Evolutionary conservation across 75 land plant genomes (phyloP), one percentile per base, ranked within the genome.

Genomic region (Selaginella moellendorffii): DNA sequence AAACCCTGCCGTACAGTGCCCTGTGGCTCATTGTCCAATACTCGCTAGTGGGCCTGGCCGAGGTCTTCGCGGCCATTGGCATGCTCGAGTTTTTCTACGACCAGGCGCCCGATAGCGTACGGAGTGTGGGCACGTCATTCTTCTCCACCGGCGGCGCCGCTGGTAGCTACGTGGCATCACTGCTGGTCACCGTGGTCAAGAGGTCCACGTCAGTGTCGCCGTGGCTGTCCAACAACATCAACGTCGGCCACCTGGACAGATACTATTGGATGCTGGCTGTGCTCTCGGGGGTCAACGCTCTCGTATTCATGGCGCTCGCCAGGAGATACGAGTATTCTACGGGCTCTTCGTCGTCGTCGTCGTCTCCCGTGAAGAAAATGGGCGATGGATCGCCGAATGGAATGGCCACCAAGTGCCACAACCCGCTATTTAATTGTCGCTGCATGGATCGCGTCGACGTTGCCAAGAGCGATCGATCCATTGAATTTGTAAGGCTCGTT

Each of bases 81-180:
- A 86, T 82, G 63, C 58, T 91, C 53, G 91, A 91, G 60, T 91
- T 86, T 63, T 91, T 82, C 84, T 91, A 91, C 65, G 91, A 86
- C 52, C 96, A 86, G 63, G 73, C 85, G 0, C 96, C 90, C 0
- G 90, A 90, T 25, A 83, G 90, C 77, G 85, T 90, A 86, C 77
- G 85, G 42, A 86, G 96, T 68, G 79, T 80, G 0, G 86, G 85
- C 22, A 76, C 75, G 0, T 85, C 89, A 0, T 54, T 90, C 26
- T 90, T 83, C 65, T 86, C 83, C 76, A 67, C 69, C 0, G 36
- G 86, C 29, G 76, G 78, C 24, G 90, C 85, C 24, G 36, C 76
- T 17, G 86, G 90, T 26, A 77, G 72, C 29, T 86, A 84, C 52
- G 26, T 83, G 0, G 82, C 81, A 29, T 78, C 80, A 30, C 22